Conservation (phyloP, 306 rosid species). For the Sindora glabra region DNA sequence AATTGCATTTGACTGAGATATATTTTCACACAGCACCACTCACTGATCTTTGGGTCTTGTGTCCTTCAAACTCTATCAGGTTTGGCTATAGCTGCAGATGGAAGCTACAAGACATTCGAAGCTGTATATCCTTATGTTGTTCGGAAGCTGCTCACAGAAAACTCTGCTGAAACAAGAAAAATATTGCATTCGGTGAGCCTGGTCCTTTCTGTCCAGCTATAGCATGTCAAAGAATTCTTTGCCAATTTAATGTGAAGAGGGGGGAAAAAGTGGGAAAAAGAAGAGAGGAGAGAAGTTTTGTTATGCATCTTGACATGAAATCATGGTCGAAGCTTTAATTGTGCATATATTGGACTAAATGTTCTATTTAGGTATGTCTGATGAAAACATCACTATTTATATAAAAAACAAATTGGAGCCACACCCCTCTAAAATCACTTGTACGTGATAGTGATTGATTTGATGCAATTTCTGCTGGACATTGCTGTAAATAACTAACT, state of each 20-base stretch:
- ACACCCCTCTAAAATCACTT: neutral
- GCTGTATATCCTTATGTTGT: slow-evolving; percentile 92
- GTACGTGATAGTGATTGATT: neutral
- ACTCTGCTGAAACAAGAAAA: slow-evolving; percentile 60
- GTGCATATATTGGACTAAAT: neutral
- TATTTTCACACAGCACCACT: no score
- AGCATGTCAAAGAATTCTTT: no score
- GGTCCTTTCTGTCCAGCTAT: no score
- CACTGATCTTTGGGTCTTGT: no score
- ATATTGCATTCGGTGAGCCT: slow-evolving; percentile 69
- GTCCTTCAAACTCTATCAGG: slow-evolving; percentile 46
- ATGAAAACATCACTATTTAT: neutral
- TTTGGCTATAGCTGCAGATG: slow-evolving; percentile 75
- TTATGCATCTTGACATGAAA: neutral
- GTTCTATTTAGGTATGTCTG: neutral
- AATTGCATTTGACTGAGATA: no score
- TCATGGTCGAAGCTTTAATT: neutral
- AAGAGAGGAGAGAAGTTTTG: neutral
- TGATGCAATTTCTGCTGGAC: neutral
- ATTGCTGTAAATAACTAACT: no score
- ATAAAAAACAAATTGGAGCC: neutral
- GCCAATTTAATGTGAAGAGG: no score
- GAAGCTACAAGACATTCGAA: slow-evolving; percentile 82
- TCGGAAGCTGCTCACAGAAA: slow-evolving; percentile 83
- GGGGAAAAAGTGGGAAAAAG: slow-evolving; percentile 5